Percentiles rank a stretch among this genome's conserved stretches.
These are phyloP conservation scores for Lolium rigidum DNA, from an alignment of 176 grass and related monocot genomes.

Conservation along the genomic window DNA sequence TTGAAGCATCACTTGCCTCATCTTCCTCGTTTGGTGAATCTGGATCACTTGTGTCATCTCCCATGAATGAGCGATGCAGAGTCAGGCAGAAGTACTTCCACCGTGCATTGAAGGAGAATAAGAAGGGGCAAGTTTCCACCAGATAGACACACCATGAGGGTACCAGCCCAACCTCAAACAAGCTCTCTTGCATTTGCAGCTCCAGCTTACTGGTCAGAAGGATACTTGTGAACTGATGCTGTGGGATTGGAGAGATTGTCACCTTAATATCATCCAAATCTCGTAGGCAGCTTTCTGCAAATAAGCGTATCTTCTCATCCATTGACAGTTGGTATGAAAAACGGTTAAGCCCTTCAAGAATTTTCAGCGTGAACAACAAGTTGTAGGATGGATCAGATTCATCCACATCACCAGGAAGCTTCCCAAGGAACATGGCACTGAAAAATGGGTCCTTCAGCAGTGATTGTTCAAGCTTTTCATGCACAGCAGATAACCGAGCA, in stretches of 20 bases:
- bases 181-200: constrained; percentile 65
- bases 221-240: constrained; percentile 52
- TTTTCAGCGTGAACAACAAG: constrained; percentile 63
- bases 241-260: constrained; percentile 51
- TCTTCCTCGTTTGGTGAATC: background rate
- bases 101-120: constrained; percentile 69
- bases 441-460: constrained; percentile 58
- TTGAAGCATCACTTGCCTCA: background rate
- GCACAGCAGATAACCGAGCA: constrained; percentile 7
- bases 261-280: constrained; percentile 54
- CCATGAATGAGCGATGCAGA: constrained; percentile 38
- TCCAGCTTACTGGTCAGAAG: constrained; percentile 70
- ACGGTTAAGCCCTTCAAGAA: constrained; percentile 68
- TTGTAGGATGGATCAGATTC: constrained; percentile 49
- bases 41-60: background rate
- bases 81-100: constrained; percentile 76
- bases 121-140: constrained; percentile 59
- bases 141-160: constrained; percentile 65
- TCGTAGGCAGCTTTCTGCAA: constrained; percentile 57
- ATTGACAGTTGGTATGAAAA: constrained; percentile 50
- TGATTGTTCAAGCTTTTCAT: constrained; percentile 42
- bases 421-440: constrained; percentile 40
- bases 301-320: constrained; percentile 53
- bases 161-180: constrained; percentile 51
- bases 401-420: constrained; percentile 60